Evolutionary conservation across 148 eudicot species (phyloP).

Genomic region (Diospyros kaki): DNA sequence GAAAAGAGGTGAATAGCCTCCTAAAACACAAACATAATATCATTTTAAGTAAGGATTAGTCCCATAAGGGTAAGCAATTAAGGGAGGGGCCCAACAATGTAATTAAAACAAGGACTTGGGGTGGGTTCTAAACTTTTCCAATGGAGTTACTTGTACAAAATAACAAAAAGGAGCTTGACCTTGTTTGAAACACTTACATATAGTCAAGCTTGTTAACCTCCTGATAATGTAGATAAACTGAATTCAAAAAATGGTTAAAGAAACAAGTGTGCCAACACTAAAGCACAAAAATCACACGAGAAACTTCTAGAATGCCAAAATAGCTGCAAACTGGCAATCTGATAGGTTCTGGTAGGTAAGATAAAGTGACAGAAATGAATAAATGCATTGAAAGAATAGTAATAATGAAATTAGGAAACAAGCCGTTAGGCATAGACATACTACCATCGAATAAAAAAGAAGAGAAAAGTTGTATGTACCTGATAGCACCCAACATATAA

Average conservation of each 20-base stretch:
- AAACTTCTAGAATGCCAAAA: not conserved
- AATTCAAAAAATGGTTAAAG: not conserved
- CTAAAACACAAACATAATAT: no score
- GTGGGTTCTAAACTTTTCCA: not conserved
- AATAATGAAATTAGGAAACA: not conserved
- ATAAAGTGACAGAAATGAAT: not conserved
- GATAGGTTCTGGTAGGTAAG: not conserved
- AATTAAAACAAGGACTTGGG: no score
- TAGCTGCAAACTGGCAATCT: not conserved
- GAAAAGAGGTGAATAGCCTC: no score
- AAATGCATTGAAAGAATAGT: not conserved
- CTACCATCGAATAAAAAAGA: not conserved
- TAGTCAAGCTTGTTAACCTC: not conserved
- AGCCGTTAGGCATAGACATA: not conserved
- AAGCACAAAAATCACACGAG: not conserved
- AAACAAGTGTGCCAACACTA: not conserved
- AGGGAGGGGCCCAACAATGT: no score
- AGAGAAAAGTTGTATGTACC: conserved; percentile 34
- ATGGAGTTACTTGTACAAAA: not conserved
- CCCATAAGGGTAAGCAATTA: no score
- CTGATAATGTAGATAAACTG: not conserved
- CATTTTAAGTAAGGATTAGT: no score
- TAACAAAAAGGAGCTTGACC: not conserved
- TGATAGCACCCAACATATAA: conserved; percentile 94
- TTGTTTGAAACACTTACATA: not conserved